Percentiles rank a stretch among this genome's conserved stretches.
Conservation (phyloP, 2,329 filamentous ascomycete genomes). For the Cladophialophora psammophila region DNA sequence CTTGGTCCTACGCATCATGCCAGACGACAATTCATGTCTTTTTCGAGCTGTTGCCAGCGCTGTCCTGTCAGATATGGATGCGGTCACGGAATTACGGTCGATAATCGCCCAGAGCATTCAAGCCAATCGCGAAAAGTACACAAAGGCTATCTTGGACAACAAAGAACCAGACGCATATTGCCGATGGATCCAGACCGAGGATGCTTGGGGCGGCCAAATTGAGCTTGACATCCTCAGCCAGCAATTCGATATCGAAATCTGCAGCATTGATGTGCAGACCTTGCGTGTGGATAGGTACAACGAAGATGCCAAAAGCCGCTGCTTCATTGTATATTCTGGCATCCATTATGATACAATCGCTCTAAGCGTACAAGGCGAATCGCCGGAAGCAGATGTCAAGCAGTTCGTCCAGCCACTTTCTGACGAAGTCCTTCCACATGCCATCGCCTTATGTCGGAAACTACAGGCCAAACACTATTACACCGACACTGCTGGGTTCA, state of each 20-base stretch:
- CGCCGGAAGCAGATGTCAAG: conserved; percentile 79
- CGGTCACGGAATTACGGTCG: conserved; percentile 75
- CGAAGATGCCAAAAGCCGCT: conserved; percentile 71
- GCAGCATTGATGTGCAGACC: conserved; percentile 79
- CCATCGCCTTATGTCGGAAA: conserved; percentile 69
- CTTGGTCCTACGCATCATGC: conserved; percentile 86
- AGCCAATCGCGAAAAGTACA: conserved; percentile 74
- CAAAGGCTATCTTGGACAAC: conserved; percentile 76
- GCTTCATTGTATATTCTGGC: conserved; percentile 80
- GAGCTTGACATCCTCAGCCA: conserved; percentile 85
- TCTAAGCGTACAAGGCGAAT: conserved; percentile 69
- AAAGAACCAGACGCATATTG: conserved; percentile 76
- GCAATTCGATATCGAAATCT: conserved; percentile 85
- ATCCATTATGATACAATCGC: conserved; percentile 94
- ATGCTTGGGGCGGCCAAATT: conserved; percentile 91
- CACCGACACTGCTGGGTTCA: conserved; percentile 83
- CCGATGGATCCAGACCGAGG: conserved; percentile 77
- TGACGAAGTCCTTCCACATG: conserved; percentile 62
- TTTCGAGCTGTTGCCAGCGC: conserved; percentile 88
- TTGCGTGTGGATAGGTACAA: conserved; percentile 77
- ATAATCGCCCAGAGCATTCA: conserved; percentile 82
- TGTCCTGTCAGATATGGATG: conserved; percentile 71
- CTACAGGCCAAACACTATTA: conserved; percentile 80
- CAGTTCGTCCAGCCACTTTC: conserved; percentile 70
- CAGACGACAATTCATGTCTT: conserved; percentile 93